Evolutionary conservation across 2,329 filamentous ascomycete species (phyloP).

Genomic region (Sporothrix sp.): DNA sequence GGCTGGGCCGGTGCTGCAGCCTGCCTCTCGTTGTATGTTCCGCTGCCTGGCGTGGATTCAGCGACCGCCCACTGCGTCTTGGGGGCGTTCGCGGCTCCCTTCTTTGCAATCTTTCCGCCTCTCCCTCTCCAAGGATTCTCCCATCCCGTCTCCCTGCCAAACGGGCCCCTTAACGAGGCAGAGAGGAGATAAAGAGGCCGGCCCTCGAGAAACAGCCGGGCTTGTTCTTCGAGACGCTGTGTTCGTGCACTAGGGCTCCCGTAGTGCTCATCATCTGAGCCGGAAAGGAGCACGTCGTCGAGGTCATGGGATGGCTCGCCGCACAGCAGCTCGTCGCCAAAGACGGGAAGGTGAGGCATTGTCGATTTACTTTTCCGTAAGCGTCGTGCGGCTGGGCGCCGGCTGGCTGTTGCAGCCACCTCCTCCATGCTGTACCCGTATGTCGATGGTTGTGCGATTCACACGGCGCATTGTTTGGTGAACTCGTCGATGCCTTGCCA

Average conservation of each 20-base stretch:
- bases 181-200: slow-evolving; percentile 50
- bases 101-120: neutral
- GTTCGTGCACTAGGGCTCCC: slow-evolving; percentile 36
- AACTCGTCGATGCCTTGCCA: neutral
- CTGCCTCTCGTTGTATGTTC: neutral
- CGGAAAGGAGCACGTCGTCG: slow-evolving; percentile 42
- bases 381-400: neutral
- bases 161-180: slow-evolving; percentile 52
- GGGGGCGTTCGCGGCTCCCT: neutral
- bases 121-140: slow-evolving; percentile 42
- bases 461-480: neutral
- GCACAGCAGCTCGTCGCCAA: slow-evolving; percentile 8
- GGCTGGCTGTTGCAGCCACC: neutral
- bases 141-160: slow-evolving; percentile 41
- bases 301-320: slow-evolving; percentile 29
- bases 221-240: slow-evolving; percentile 49
- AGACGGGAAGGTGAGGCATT: slow-evolving; percentile 9
- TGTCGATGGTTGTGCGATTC: neutral
- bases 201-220: slow-evolving; percentile 48
- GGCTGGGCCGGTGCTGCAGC: neutral
- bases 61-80: neutral
- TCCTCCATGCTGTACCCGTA: slow-evolving; percentile 4
- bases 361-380: neutral
- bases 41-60: neutral
- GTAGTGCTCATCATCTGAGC: slow-evolving; percentile 50